Evolutionary conservation across 805 yeast genomes (phyloP), one percentile per base, ranked within the genome.

Genomic region (Candida xiaguanensis): DNA sequence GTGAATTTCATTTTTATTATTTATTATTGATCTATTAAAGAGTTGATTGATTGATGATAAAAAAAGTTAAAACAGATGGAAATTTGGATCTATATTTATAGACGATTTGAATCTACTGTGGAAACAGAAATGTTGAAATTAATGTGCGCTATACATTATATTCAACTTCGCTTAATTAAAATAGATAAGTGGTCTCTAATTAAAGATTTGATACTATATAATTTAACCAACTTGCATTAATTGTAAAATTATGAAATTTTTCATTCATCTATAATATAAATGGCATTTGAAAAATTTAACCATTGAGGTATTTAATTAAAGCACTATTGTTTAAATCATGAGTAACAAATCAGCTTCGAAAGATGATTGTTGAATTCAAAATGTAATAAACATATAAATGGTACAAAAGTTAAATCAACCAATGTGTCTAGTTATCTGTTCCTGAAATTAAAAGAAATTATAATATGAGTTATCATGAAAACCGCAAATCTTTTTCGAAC

Each of bases 1-100:
- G 30, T 17, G 18, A 34, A 25, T 34, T 17, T 34, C 36, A 31
- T 31, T 31, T 4, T 11, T 25, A 9, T 25, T 11, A 5, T 25
- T 25, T n/a, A 25, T 25, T 11, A 11, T 25, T n/a, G n/a, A 11
- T 5, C 5, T 11, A 25, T n/a, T 25, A 9, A 17, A 29, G 13
- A 29, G 12, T 17, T 16, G 9, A 5, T 17, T 30, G 23, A 17
- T 16, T 30, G 19, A 15, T 31, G 34, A 19, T 26, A 7, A 7
- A 7, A 20, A 20, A 20, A 20, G 9, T 7, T 20, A 7, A 9
- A 20, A 20, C 6, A 7, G 8, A 6, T 20, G 8, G 24, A 20
- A 20, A 20, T 20, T 20, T 20, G 24, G 24, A 20, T 20, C 24
- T 20, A 9, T 20, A 20, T 20, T 20, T 20, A 20, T 20, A 20